Evolutionary conservation across 2,329 filamentous ascomycete species (phyloP), one percentile per base, ranked within the genome.

Genomic region (Fusarium guadeloupense): DNA sequence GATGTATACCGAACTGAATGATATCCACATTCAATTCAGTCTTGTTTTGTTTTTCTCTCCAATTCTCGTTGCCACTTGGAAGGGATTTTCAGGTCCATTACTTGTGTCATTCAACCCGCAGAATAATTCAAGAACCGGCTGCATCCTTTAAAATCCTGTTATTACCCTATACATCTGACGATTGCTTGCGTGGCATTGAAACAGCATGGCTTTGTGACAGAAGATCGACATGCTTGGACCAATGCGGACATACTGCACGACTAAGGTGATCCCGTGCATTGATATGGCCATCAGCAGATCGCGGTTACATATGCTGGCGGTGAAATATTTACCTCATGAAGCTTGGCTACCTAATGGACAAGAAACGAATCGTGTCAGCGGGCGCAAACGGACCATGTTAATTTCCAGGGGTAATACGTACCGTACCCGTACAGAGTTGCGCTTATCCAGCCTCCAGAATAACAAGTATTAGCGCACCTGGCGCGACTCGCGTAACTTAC

Each of bases 61-160:
- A n/a, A n/a, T 31, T n/a, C 28, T 30, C 8, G 6, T 31, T n/a
- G 28, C 28, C 28, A 30, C 28, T 30, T 5, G 6, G 3, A 7
- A 6, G 6, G n/a, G n/a, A n/a, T n/a, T n/a, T n/a, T n/a, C n/a
- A n/a, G n/a, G n/a, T n/a, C n/a, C n/a, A n/a, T n/a, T n/a, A n/a
- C n/a, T n/a, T n/a, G n/a, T n/a, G n/a, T n/a, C n/a, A n/a, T n/a
- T n/a, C n/a, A n/a, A n/a, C n/a, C n/a, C n/a, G n/a, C n/a, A n/a
- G n/a, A n/a, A n/a, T n/a, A n/a, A n/a, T n/a, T n/a, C n/a, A n/a
- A n/a, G n/a, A n/a, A n/a, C n/a, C n/a, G n/a, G n/a, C n/a, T n/a
- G n/a, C n/a, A n/a, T n/a, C n/a, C n/a, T n/a, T 45, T 9, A 31
- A 45, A 53, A 45, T 44, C 25, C 6, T 59, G 59, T 54, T 41